These are phyloP conservation scores for Madurella mycetomatis DNA, from an alignment of 2,329 filamentous ascomycete species.

Conservation along the genomic window DNA sequence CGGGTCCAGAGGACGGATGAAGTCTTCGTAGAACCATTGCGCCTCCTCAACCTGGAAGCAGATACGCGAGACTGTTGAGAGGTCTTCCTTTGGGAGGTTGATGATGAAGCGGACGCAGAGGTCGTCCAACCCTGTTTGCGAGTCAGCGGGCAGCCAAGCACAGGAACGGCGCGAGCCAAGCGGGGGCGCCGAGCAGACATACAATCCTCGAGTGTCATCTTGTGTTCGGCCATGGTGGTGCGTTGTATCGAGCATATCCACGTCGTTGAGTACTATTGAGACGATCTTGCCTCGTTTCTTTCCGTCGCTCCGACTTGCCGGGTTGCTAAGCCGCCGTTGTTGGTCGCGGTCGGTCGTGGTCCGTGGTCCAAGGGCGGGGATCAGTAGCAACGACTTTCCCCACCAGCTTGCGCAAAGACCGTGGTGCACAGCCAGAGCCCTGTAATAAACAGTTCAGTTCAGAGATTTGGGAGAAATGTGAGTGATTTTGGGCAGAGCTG, in stretches of 20 bases:
- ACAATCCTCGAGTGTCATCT: slow-evolving; percentile 90
- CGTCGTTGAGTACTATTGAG: slow-evolving; percentile 11
- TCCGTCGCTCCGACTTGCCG: background rate
- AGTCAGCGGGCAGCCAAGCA: slow-evolving; percentile 14
- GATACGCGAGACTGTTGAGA: slow-evolving; percentile 84
- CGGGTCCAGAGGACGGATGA: slow-evolving; percentile 86
- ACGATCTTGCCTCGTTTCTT: background rate
- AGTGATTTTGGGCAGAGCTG: background rate
- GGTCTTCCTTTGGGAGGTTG: slow-evolving; percentile 88
- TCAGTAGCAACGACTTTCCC: background rate
- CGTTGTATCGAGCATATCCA: slow-evolving; percentile 58
- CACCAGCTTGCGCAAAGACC: background rate
- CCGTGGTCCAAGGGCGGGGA: background rate
- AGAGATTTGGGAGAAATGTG: background rate
- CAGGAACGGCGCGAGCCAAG: background rate
- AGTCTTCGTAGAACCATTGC: slow-evolving; percentile 99
- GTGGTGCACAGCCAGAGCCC: too few relatives aligned
- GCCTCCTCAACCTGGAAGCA: slow-evolving; percentile 99
- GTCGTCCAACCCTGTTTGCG: slow-evolving; percentile 81
- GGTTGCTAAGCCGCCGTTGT: background rate
- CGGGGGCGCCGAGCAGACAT: slow-evolving; percentile 30
- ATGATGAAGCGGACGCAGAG: slow-evolving; percentile 97
- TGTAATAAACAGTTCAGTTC: background rate
- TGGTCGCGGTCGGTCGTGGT: background rate
- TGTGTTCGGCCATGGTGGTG: slow-evolving; percentile 67